Conservation (phyloP, 495 filamentous ascomycete species). For the Penicillium nucicola region DNA sequence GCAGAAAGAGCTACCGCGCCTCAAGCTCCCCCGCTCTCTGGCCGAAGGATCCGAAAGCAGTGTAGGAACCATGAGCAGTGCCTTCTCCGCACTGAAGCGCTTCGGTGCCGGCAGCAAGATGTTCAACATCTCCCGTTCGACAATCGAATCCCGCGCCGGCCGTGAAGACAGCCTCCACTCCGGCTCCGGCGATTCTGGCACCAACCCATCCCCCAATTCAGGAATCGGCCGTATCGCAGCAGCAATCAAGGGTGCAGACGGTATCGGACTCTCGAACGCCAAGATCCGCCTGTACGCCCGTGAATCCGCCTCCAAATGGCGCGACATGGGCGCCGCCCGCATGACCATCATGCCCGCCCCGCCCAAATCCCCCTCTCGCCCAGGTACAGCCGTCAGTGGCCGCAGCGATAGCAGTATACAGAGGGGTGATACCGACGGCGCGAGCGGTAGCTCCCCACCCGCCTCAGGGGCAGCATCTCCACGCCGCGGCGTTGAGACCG, state of each 20-base stretch:
- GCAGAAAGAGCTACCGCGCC: slow-evolving; percentile 57
- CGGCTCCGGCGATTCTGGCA: slow-evolving; percentile 49
- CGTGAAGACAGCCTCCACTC: slow-evolving; percentile 61
- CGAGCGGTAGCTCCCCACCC: slow-evolving; percentile 22
- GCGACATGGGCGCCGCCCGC: slow-evolving; percentile 80
- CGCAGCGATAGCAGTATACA: slow-evolving; percentile 21
- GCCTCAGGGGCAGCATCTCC: slow-evolving; percentile 37
- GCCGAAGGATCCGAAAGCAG: slow-evolving; percentile 57
- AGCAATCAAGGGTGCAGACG: slow-evolving; percentile 46
- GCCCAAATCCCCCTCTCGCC: slow-evolving; percentile 43
- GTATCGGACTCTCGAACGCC: slow-evolving; percentile 66
- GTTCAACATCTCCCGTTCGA: slow-evolving; percentile 73
- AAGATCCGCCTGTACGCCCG: slow-evolving; percentile 81
- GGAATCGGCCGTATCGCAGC: slow-evolving; percentile 56
- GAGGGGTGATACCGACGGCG: slow-evolving; percentile 13
- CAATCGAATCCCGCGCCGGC: slow-evolving; percentile 54
- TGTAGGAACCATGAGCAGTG: slow-evolving; percentile 56
- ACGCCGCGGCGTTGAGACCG: slow-evolving; percentile 38
- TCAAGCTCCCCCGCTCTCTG: slow-evolving; percentile 46
- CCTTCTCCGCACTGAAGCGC: slow-evolving; percentile 71
- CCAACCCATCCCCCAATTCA: slow-evolving; percentile 44
- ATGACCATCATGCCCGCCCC: slow-evolving; percentile 75
- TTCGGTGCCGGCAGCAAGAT: slow-evolving; percentile 60
- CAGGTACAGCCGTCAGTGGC: slow-evolving; percentile 29
- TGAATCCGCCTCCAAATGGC: slow-evolving; percentile 76